These are phyloP conservation scores for Calonectria fujianensis DNA, from an alignment of 2,329 filamentous ascomycete genomes.

Conservation along the genomic window DNA sequence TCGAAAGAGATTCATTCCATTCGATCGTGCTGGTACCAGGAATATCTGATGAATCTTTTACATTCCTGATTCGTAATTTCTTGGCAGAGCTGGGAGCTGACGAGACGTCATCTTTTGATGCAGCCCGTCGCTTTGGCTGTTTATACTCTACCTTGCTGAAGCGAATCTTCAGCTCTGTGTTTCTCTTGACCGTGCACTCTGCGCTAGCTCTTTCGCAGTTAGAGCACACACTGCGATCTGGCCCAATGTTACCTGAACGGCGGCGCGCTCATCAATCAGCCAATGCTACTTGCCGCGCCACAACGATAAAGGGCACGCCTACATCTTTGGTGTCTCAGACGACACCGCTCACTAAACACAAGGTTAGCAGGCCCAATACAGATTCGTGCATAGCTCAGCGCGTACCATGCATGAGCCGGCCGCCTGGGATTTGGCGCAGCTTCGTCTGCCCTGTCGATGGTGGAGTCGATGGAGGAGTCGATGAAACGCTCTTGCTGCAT, in stretches of 20 bases:
- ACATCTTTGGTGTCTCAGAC: conserved; percentile 17
- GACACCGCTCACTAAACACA: neutral
- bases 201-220: conserved; percentile 14
- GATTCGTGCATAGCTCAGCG: neutral
- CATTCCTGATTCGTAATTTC: neutral
- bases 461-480: neutral
- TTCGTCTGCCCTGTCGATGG: conserved; percentile 11
- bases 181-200: conserved; percentile 9
- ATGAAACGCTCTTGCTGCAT: conserved; percentile 10
- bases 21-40: conserved; percentile 11
- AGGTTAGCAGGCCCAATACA: neutral
- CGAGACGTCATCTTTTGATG: neutral
- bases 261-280: neutral
- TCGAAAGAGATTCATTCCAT: neutral
- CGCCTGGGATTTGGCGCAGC: neutral
- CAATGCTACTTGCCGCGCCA: too few relatives aligned
- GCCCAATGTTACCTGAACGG: neutral
- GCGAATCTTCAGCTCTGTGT: conserved; percentile 1
- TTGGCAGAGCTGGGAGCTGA: neutral
- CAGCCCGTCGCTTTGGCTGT: neutral
- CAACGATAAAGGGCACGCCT: neutral
- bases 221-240: neutral
- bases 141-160: conserved; percentile 10
- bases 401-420: conserved; percentile 16
- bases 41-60: neutral